These are phyloP conservation scores for Pseudozyma pruni DNA, from an alignment of 1,284 basidiomycete genomes.

Conservation along the genomic window DNA sequence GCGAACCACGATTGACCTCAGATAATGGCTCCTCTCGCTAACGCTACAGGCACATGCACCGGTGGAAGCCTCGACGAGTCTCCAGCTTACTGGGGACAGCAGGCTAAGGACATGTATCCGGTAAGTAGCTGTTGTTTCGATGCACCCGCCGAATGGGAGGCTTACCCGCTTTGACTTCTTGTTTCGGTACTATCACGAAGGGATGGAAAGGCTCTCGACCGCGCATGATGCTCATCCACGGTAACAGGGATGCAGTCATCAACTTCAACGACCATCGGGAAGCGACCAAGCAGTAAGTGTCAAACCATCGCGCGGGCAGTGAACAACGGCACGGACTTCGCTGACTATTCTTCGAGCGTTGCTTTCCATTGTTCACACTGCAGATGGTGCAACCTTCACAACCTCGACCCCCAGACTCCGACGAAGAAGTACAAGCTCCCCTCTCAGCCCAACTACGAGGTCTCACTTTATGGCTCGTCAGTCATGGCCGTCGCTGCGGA, in stretches of 20 bases:
- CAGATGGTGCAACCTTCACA: slow-evolving; percentile 16
- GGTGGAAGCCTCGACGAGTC: slow-evolving; percentile 6
- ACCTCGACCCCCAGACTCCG: slow-evolving; percentile 3
- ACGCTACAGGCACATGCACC: slow-evolving; percentile 16
- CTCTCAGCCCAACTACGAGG: slow-evolving; percentile 16
- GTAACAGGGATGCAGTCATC: slow-evolving; percentile 14
- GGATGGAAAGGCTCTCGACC: slow-evolving; percentile 12
- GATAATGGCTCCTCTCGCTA: too few species aligned
- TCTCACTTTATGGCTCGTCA: slow-evolving; percentile 10
- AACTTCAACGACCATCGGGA: slow-evolving; percentile 25
- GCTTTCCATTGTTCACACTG: too few species aligned
- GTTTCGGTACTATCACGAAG: too few species aligned
- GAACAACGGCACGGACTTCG: too few species aligned
- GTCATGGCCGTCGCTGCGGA: slow-evolving; percentile 24
- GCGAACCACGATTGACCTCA: too few species aligned
- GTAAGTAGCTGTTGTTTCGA: too few species aligned
- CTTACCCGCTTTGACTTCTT: too few species aligned
- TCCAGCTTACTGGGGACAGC: slow-evolving; percentile 13
- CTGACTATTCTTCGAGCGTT: too few species aligned
- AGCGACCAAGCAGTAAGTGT: slow-evolving; percentile 8
- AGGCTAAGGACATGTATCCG: slow-evolving; percentile 19
- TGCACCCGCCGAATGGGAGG: too few species aligned
- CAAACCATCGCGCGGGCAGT: too few species aligned
- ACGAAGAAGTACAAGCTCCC: slow-evolving; percentile 12
- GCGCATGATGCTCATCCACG: slow-evolving; percentile 29